Evolutionary conservation across 257 asterid genomes (phyloP), one percentile per base, ranked within the genome.

Genomic region (Nicotiana undulata): DNA sequence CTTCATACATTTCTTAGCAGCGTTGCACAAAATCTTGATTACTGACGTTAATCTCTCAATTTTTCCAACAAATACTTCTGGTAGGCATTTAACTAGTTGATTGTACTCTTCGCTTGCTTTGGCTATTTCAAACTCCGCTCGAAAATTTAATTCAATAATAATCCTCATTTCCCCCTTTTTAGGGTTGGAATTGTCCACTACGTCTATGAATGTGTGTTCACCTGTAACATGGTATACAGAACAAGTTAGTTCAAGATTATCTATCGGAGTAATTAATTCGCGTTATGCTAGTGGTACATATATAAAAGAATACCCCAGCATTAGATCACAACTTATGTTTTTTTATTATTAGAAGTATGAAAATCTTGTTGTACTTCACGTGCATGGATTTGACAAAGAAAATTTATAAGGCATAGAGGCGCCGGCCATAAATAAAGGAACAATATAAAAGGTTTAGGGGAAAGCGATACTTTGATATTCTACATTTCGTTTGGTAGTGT

Each of bases 1-100:
- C 86, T 90, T 92, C 98, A 92, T 91, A 88, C 96, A 93, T 76
- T 89, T 93, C 81, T 95, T 95, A 1, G 97, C 92, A 0, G 91
- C 94, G 0, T 86, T 85, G 63, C 98, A 92, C 83, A 92, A 61
- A 10, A 95, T 89, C 92, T 92, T 92, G 31, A 90, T 76, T 81
- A 95, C 52, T 2, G 84, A 87, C 79, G 89, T 17, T 44, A 95
- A 81, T 81, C 99, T 89, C 37, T 93, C 98, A 8, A 90, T 85
- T 80, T 95, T 95, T 0, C 98, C 99, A 1, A 93, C 97, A 46
- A 86, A 93, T 24, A 90, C 84, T 63, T 93, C 97, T 0, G 98
- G 99, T 1, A 95, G 85, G 70, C 82, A 88, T 53, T 82, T 86
- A 1, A 93, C 84, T 3, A 95, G 85, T 70, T 83, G 89, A 81